phyloP scores from a whole-genome alignment of 2,329 filamentous ascomycete species.

The Fusarium veterinarium region DNA sequence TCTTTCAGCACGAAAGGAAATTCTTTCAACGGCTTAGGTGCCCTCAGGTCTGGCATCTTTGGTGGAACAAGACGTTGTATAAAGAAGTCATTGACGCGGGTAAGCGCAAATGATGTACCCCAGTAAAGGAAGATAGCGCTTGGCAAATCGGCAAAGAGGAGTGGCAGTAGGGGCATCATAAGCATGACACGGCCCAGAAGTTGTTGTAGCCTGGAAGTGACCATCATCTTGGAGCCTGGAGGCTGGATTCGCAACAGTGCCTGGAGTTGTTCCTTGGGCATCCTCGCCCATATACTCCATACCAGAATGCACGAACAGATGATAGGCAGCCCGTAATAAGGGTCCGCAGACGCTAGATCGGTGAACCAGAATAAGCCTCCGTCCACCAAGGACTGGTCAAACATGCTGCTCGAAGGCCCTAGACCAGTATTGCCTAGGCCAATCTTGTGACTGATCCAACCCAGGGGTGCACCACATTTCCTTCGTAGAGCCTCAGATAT shows the following conservation, averaged over 20 bases:
- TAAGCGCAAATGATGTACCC: conserved; percentile 52
- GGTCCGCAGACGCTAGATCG: conserved; percentile 64
- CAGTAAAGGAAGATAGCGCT: conserved; percentile 57
- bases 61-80: conserved; percentile 40
- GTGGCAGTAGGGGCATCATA: conserved; percentile 50
- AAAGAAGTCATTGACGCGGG: conserved; percentile 50
- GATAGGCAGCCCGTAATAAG: conserved; percentile 60
- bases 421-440: conserved; percentile 44
- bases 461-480: conserved; percentile 52
- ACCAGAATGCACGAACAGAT: conserved; percentile 48
- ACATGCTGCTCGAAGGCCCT: conserved; percentile 41
- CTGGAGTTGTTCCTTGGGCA: conserved; percentile 46
- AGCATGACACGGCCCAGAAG: conserved; percentile 48
- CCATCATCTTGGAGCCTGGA: conserved; percentile 21
- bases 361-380: conserved; percentile 68
- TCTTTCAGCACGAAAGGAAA: conserved; percentile 40
- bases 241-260: conserved; percentile 40
- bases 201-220: conserved; percentile 39
- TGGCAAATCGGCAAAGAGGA: conserved; percentile 51
- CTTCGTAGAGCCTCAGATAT: conserved; percentile 63
- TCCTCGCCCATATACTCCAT: conserved; percentile 45
- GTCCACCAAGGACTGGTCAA: conserved; percentile 56
- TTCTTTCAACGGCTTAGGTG: conserved; percentile 11
- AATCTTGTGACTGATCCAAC: conserved; percentile 48
- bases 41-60: conserved; percentile 27